phyloP scores from a whole-genome alignment of 208 protist genomes.

The Wallacemonas rigidus region DNA sequence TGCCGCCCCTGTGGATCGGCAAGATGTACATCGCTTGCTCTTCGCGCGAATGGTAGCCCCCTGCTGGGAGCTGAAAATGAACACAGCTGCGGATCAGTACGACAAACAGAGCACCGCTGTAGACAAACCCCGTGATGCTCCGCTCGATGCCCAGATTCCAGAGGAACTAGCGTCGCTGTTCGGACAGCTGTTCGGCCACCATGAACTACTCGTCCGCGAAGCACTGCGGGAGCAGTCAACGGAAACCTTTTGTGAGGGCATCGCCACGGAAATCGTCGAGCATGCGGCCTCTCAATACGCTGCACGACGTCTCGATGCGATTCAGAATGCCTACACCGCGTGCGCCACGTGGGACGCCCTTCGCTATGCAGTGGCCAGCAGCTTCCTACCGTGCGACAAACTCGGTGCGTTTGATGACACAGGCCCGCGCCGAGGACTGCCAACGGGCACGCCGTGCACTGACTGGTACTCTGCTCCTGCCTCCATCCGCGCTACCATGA shows the following conservation, averaged over 20 bases:
- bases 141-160: background rate
- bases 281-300: conserved; percentile 51
- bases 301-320: conserved; percentile 52
- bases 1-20: background rate
- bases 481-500: conserved; percentile 11
- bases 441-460: conserved; percentile 3
- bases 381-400: conserved; percentile 60
- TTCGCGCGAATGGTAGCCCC: background rate
- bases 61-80: background rate
- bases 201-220: conserved; percentile 16
- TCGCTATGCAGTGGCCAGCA: conserved; percentile 45
- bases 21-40: background rate
- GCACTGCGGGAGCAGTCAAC: conserved; percentile 15
- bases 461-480: too few species aligned
- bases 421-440: background rate
- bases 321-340: conserved; percentile 68
- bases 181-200: conserved; percentile 1
- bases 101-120: background rate
- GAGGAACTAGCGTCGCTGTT: conserved; percentile 4
- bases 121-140: background rate
- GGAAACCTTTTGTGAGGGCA: conserved; percentile 57
- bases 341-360: conserved; percentile 78
- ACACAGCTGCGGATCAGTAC: background rate
- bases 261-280: conserved; percentile 77
- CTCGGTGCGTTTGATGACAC: background rate